A percentile compares a stretch with the other conserved stretches of the same genome.
Evolutionary conservation across 768 basidiomycete species (phyloP).

Genomic region (Amanita rimosa): DNA sequence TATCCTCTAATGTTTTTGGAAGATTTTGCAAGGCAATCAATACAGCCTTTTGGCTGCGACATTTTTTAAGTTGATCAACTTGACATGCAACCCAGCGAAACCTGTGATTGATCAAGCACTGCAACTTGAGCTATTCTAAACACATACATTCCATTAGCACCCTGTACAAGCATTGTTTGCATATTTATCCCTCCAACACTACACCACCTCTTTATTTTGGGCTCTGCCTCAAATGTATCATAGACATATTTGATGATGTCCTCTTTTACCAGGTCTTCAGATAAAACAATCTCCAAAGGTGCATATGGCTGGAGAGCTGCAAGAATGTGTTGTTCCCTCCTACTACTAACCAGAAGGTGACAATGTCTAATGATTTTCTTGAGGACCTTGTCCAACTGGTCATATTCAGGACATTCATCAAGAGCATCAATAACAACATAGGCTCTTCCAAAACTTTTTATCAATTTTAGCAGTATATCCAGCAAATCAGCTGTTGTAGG

Average conservation of each 20-base stretch:
- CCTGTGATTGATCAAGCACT: not conserved
- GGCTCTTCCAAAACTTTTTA: not conserved
- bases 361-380: not conserved
- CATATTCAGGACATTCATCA: slow-evolving; percentile 1
- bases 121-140: not conserved
- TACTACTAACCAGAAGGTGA: not conserved
- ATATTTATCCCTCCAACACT: not conserved
- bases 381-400: not conserved
- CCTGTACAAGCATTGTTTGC: not conserved
- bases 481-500: not conserved
- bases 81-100: not conserved
- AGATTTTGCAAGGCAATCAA: not conserved
- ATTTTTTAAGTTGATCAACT: not conserved
- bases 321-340: not conserved
- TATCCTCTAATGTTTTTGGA: not conserved
- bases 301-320: not conserved
- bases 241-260: not conserved
- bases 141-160: slow-evolving; percentile 3
- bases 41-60: not conserved
- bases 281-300: not conserved
- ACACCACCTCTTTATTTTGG: not conserved
- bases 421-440: slow-evolving; percentile 4
- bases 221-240: not conserved
- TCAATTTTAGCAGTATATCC: not conserved
- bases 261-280: not conserved